A percentile compares a stretch with the other conserved stretches of the same genome.
These are phyloP conservation scores for Claviceps cyperi DNA, from an alignment of 2,329 filamentous ascomycete genomes.

Conservation along the genomic window DNA sequence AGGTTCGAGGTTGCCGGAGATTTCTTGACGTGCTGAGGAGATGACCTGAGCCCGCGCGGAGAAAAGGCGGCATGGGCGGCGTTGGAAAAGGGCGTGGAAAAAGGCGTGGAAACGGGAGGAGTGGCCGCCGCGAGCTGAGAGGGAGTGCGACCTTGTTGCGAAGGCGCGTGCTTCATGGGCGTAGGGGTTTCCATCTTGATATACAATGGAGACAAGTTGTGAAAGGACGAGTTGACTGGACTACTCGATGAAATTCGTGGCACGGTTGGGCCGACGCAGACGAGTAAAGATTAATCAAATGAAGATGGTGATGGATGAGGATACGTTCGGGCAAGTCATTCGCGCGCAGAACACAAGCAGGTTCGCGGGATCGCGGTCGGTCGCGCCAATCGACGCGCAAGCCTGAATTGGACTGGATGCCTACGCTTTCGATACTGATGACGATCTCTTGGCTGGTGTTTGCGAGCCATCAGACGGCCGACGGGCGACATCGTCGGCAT, in stretches of 20 bases:
- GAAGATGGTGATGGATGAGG: too few relatives aligned
- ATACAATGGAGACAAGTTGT: too few relatives aligned
- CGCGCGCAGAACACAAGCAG: too few relatives aligned
- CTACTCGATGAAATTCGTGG: too few relatives aligned
- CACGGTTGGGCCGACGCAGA: too few relatives aligned
- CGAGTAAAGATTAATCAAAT: too few relatives aligned
- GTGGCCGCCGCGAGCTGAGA: slow-evolving; percentile 43
- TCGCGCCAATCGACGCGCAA: neutral
- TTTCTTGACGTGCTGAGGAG: slow-evolving; percentile 50
- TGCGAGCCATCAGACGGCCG: neutral
- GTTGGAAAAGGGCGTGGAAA: slow-evolving; percentile 50
- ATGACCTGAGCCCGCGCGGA: slow-evolving; percentile 41
- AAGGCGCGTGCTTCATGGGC: slow-evolving; percentile 30
- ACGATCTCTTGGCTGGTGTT: neutral
- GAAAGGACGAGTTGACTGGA: too few relatives aligned
- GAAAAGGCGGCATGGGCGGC: slow-evolving; percentile 44
- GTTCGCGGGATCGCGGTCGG: too few relatives aligned
- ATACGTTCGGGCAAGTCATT: too few relatives aligned
- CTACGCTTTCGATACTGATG: neutral
- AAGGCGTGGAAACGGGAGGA: slow-evolving; percentile 53
- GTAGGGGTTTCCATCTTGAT: slow-evolving; percentile 34
- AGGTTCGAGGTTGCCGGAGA: slow-evolving; percentile 42
- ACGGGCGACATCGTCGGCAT: neutral
- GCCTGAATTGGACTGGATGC: neutral
- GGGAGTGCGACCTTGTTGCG: slow-evolving; percentile 29